Conservation (phyloP, 352 stramenopile species). For the Pythium aristosporum region DNA sequence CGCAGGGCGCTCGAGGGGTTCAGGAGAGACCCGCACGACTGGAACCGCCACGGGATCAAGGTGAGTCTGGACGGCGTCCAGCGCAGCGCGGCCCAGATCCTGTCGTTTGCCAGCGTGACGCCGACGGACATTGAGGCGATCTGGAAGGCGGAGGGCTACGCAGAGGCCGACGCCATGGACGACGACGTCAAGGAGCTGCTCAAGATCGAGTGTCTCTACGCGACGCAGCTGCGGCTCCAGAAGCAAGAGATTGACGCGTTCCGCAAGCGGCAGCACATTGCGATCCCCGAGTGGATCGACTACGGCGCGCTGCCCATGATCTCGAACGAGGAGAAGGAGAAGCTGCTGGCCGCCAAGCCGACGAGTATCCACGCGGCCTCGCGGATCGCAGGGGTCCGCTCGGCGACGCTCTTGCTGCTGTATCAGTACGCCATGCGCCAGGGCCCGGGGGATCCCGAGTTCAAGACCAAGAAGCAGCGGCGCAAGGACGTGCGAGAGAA, state of each 20-base stretch:
- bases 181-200: slow-evolving; percentile 48
- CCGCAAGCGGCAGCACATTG: slow-evolving; percentile 90
- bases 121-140: slow-evolving; percentile 58
- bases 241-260: slow-evolving; percentile 96
- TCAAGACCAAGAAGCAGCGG: slow-evolving; percentile 29
- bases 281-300: slow-evolving; percentile 92
- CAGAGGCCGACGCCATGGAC: slow-evolving; percentile 46
- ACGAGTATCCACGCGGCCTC: slow-evolving; percentile 94
- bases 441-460: slow-evolving; percentile 22
- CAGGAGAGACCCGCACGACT: slow-evolving; percentile 74
- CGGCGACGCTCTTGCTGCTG: slow-evolving; percentile 69
- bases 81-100: slow-evolving; percentile 72
- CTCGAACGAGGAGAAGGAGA: slow-evolving; percentile 95
- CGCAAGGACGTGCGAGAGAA: slow-evolving; percentile 12
- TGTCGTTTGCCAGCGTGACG: slow-evolving; percentile 67
- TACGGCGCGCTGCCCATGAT: slow-evolving; percentile 94
- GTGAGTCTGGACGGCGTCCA: slow-evolving; percentile 74
- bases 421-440: slow-evolving; percentile 73
- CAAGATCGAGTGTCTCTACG: slow-evolving; percentile 92
- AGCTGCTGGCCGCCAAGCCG: slow-evolving; percentile 83
- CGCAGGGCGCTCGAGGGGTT: slow-evolving; percentile 58
- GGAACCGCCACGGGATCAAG: slow-evolving; percentile 80
- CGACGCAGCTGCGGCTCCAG: slow-evolving; percentile 91
- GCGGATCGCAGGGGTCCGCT: slow-evolving; percentile 91
- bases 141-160: slow-evolving; percentile 48